Conservation (phyloP, 306 rosid genomes). For the Crataegus laevigata region DNA sequence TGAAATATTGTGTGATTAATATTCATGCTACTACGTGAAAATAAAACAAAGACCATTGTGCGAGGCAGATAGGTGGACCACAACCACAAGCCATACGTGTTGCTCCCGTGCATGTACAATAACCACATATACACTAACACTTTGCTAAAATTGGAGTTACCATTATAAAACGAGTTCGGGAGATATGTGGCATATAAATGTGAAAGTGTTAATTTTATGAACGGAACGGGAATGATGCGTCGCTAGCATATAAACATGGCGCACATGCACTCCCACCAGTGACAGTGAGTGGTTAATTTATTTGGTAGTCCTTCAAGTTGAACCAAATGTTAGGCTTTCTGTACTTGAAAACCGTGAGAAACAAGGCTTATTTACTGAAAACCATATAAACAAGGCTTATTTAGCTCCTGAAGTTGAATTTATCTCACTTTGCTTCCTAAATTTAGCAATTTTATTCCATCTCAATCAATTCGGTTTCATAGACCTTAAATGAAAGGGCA, state of each 20-base stretch:
- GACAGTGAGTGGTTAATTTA: conserved; percentile 6
- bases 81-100: too few species aligned
- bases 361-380: neutral
- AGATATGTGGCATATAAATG: neutral
- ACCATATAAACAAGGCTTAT: neutral
- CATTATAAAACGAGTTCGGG: neutral
- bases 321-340: neutral
- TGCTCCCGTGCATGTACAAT: neutral
- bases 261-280: conserved; percentile 11
- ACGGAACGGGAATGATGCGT: conserved; percentile 7
- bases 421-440: too few species aligned
- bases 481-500: too few species aligned
- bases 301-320: neutral
- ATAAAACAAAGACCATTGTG: neutral
- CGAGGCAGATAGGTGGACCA: neutral
- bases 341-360: neutral
- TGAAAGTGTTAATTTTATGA: neutral
- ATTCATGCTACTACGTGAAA: neutral
- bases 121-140: neutral
- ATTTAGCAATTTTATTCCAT: too few species aligned
- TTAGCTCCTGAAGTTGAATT: too few species aligned
- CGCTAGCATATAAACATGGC: neutral
- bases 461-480: too few species aligned
- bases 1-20: neutral
- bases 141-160: neutral